Base-by-base conservation (phyloP, 495 filamentous ascomycete genomes). In the Penicillium malachiteum region DNA sequence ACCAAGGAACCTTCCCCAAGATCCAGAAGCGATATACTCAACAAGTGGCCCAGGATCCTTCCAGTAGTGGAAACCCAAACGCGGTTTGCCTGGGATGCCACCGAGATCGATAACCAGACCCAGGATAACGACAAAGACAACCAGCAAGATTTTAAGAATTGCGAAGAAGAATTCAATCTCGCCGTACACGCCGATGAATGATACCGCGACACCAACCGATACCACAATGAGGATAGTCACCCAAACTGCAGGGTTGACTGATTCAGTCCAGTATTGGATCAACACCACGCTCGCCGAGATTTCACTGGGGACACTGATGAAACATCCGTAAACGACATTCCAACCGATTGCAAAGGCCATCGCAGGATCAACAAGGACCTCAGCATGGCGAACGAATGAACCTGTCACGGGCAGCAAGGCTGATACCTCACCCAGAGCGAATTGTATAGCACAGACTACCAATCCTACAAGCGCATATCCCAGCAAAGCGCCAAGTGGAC, bases 301-400 rank as follows among this genome's bases (percentile, higher is more conserved):
- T 67, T 86, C 84, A 60, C 74, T 77, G 5, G 84, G 84, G 12
- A 87, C 80, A 35, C 85, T 77, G 58, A 95, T 87, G 59, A 89
- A 74, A 31, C 61, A 63, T 12, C 70, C 70, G 47, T 74, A 74
- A 74, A 74, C 72, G 63, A 72, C 69, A 50, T 78, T 83, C 81
- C 74, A 84, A 1, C 85, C 85, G n/a, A 86, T 67, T 9, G 82
- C 77, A 64, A 88, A 87, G 12, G 79, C 79, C 17, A 87, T 66
- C 7, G 81, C 81, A 2, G 82, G 82, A 43, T 87, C 84, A 40
- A 80, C 72, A 0, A 74, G 55, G 10, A 70, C 53, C 54, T 74
- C 71, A 9, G 66, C 64, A 58, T 83, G 87, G 43, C 85, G 73
- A 5, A 84, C 76, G 55, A 78, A 78, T 3, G 71, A 73, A 12